Conservation (phyloP, 306 rosid species). For the Cicer bijugum region DNA sequence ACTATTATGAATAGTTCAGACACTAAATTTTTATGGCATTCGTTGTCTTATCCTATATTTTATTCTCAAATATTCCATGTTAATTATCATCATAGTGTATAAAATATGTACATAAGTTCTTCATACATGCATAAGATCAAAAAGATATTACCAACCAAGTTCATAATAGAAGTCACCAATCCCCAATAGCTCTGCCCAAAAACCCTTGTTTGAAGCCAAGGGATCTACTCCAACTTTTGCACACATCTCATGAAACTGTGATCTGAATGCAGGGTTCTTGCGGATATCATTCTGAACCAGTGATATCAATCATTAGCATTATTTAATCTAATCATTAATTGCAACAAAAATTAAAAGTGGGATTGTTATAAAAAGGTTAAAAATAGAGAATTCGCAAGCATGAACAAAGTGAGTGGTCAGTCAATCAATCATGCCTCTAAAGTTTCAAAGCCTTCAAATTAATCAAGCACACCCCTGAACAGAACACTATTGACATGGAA, state of each 20-base stretch:
- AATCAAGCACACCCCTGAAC: neutral
- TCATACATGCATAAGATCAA: constrained; percentile 13
- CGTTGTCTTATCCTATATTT: constrained; percentile 15
- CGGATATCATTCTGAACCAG: constrained; percentile 82
- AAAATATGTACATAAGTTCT: constrained; percentile 14
- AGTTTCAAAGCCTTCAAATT: constrained; percentile 13
- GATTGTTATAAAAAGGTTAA: constrained; percentile 9
- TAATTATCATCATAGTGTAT: constrained; percentile 13
- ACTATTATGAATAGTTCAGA: constrained; percentile 8
- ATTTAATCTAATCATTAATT: constrained; percentile 26
- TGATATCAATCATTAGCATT: constrained; percentile 25
- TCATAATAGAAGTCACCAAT: constrained; percentile 96
- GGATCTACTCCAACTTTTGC: constrained; percentile 98
- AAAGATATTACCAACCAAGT: constrained; percentile 74
- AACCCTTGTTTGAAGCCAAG: constrained; percentile 93
- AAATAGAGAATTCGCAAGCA: constrained; percentile 16
- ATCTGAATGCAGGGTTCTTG: constrained; percentile 95
- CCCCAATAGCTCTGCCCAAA: constrained; percentile 97
- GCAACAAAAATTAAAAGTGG: neutral
- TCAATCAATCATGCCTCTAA: constrained; percentile 12
- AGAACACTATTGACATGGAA: constrained; percentile 20
- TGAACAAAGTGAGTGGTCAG: constrained; percentile 1
- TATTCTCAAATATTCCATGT: constrained; percentile 14
- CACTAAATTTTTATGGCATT: constrained; percentile 11
- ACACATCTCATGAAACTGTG: constrained; percentile 98